Conservation (phyloP, 164 flowering plant species). For the Aristolochia fimbriata region DNA sequence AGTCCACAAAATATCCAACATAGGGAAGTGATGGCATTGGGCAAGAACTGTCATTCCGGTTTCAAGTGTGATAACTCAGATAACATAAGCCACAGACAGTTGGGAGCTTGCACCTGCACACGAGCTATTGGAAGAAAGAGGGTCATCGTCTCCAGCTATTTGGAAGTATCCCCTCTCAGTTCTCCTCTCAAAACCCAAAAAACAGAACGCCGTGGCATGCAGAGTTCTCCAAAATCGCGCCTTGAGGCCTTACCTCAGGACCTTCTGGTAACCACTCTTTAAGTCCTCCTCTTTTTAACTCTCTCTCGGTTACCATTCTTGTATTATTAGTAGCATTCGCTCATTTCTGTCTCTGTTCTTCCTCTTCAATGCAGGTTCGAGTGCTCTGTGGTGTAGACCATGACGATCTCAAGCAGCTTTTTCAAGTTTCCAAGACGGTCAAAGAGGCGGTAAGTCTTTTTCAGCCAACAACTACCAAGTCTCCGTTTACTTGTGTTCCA, state of each 20-base stretch:
- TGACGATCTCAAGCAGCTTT: slow-evolving; percentile 17
- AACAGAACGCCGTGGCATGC: neutral
- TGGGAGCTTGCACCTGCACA: neutral
- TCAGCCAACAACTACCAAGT: neutral
- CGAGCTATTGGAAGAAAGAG: slow-evolving; percentile 3
- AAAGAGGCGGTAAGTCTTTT: slow-evolving; percentile 16
- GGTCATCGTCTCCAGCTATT: neutral
- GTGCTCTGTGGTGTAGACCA: slow-evolving; percentile 17
- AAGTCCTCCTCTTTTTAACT: neutral
- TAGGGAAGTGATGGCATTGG: neutral
- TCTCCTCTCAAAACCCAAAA: neutral
- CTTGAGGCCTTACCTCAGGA: slow-evolving; percentile 5
- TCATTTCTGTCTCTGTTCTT: neutral
- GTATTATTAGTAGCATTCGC: neutral
- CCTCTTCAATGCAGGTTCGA: slow-evolving; percentile 8
- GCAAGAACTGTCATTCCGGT: neutral
- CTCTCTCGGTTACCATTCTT: neutral
- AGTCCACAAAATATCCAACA: too few species aligned
- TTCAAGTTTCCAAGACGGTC: slow-evolving; percentile 13
- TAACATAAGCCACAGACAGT: neutral
- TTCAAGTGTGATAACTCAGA: neutral
- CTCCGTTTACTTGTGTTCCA: neutral
- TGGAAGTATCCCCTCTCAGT: neutral
- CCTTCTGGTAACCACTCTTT: neutral
- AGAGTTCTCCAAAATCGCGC: neutral